A percentile compares a stretch with the other conserved stretches of the same genome.
Conservation (phyloP, 2,329 filamentous ascomycete species). For the Scedosporium boydii region DNA sequence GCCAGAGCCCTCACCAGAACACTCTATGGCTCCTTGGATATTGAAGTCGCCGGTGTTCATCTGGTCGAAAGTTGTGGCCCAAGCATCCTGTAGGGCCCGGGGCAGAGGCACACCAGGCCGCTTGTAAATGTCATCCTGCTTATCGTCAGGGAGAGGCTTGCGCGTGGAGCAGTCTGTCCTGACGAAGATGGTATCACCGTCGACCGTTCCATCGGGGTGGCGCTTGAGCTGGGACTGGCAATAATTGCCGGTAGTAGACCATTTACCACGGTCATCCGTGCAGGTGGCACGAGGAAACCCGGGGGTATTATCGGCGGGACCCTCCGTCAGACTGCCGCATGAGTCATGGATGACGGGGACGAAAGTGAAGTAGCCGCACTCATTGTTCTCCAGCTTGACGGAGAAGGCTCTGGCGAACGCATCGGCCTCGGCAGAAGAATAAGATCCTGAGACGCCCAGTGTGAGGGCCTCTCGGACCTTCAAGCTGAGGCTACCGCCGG, state of each 20-base stretch:
- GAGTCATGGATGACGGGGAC: constrained; percentile 10
- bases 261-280: not conserved
- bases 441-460: constrained; percentile 14
- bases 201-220: not conserved
- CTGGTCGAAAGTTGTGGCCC: constrained; percentile 9
- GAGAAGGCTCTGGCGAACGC: constrained; percentile 3
- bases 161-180: constrained; percentile 13
- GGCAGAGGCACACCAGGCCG: constrained; percentile 10
- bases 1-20: not conserved
- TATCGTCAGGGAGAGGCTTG: constrained; percentile 8
- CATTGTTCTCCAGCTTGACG: constrained; percentile 3
- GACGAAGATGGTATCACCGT: constrained; percentile 12
- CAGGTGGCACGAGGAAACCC: not conserved
- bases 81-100: constrained; percentile 7
- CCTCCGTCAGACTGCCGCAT: constrained; percentile 10
- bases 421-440: not conserved
- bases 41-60: constrained; percentile 7
- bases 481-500: constrained; percentile 19
- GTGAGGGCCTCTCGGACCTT: constrained; percentile 15
- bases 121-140: constrained; percentile 11
- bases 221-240: constrained; percentile 6
- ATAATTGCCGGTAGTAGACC: constrained; percentile 3
- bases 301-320: not conserved
- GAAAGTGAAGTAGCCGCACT: constrained; percentile 14
- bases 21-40: not conserved